Evolutionary conservation across 202 grass and related monocot species (phyloP), one percentile per base, ranked within the genome.

Genomic region (Panicum virgatum): DNA sequence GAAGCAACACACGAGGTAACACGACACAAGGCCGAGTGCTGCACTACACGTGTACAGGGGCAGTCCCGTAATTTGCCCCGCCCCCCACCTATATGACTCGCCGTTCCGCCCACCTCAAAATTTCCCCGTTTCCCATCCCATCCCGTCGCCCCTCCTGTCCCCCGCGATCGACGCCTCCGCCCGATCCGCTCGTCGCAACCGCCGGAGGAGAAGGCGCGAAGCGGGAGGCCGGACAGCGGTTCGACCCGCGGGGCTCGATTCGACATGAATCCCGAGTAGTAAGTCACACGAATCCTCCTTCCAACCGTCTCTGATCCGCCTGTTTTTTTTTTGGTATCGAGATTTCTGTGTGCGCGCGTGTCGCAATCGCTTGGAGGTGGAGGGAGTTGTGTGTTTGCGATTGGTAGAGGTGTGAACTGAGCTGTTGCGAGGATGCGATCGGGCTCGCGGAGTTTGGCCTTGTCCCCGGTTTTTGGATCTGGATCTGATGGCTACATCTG

Each of bases 241-340:
- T 54, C 72, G 5, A 57, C 51, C 71, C 34, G 27, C 69, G 29
- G 29, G 69, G 4, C 51, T 75, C 72, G 46, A 14, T 19, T 53
- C 62, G 77, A 8, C 16, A 80, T 80, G 80, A 82, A 82, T 82
- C 80, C 80, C 45, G 68, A 82, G 57, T 82, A 82, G 80, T 82
- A 82, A 82, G 80, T 42, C 68, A 68, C 62, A n/a, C 59, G 79
- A 18, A 82, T 51, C 30, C 44, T 36, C 30, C 30, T 12, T 14
- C 12, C 57, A 14, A 2, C 57, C 57, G 4, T 14, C 75, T 9
- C n/a, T 39, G 40, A 44, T 77, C 56, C 54, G 73, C 7, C 43
- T 9, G 29, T 3, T 26, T 42, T 30, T 4, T 11, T 26, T 42
- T 30, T 4, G 6, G 7, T 43, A 43, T 27, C 6, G 66, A 42